Evolutionary conservation across 768 basidiomycete species (phyloP).

Genomic region (Pholiota conissans): DNA sequence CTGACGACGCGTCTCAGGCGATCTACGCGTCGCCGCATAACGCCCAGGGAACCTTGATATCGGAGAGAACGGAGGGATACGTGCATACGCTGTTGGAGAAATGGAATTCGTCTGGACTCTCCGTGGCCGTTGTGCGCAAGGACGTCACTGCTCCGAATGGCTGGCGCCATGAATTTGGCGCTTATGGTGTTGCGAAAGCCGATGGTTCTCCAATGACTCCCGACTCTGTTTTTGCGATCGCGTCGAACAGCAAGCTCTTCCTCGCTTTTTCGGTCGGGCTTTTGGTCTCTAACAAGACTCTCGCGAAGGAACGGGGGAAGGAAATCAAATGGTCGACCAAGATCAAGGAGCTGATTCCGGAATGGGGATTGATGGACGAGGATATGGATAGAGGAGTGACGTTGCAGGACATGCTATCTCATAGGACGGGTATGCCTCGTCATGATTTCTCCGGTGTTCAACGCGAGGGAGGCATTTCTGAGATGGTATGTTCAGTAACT

Average conservation of each 20-base stretch:
- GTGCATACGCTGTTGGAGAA: conserved; percentile 26
- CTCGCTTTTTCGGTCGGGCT: conserved; percentile 38
- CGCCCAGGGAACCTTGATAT: conserved; percentile 15
- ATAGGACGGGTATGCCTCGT: conserved; percentile 45
- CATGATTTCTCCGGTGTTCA: conserved; percentile 38
- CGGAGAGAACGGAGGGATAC: conserved; percentile 24
- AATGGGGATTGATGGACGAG: conserved; percentile 40
- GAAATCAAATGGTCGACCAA: conserved; percentile 38
- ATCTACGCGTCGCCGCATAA: neutral
- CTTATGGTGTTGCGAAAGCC: conserved; percentile 34
- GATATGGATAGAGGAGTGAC: conserved; percentile 32
- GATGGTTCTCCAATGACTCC: conserved; percentile 38
- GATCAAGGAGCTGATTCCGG: conserved; percentile 34
- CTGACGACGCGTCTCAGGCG: neutral
- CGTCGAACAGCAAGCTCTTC: conserved; percentile 45
- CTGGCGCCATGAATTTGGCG: conserved; percentile 39
- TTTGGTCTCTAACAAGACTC: conserved; percentile 35
- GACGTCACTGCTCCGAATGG: conserved; percentile 27
- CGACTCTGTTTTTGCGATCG: conserved; percentile 44
- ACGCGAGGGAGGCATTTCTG: conserved; percentile 30
- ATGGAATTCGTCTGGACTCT: conserved; percentile 41
- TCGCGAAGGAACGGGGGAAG: conserved; percentile 28
- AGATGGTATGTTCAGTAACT: conserved; percentile 29
- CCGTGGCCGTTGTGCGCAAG: conserved; percentile 38
- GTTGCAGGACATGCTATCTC: conserved; percentile 42